Percentiles rank a stretch among this genome's conserved stretches.
Evolutionary conservation across 805 yeast genomes (phyloP).

Genomic region (Jamesozyma piceae): DNA sequence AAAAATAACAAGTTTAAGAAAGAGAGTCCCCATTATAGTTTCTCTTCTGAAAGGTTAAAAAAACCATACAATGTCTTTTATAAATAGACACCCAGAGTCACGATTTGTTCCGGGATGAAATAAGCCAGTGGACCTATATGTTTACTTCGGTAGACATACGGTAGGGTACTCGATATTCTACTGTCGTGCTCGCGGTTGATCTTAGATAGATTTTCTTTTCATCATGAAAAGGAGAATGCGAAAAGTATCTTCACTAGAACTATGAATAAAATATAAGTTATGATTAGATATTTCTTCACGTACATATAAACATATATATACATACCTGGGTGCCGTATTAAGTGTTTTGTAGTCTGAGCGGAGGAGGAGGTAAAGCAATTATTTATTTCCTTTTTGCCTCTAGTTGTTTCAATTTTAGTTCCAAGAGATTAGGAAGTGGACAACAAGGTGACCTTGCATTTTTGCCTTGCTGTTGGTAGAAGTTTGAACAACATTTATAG

Average conservation of each 20-base stretch:
- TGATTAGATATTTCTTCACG: conserved; percentile 19
- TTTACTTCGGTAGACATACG: conserved; percentile 7
- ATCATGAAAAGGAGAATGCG: conserved; percentile 6
- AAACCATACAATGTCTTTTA: conserved; percentile 35
- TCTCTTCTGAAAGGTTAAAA: no score
- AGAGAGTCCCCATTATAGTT: no score
- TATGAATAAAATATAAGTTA: conserved; percentile 18
- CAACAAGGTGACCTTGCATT: conserved; percentile 65
- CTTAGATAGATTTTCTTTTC: conserved; percentile 50
- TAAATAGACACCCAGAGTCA: conserved; percentile 70
- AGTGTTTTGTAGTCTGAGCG: no score
- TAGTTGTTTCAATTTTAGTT: conserved; percentile 13
- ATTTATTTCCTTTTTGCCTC: not conserved
- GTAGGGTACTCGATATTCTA: conserved; percentile 12
- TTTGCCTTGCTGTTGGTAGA: conserved; percentile 51
- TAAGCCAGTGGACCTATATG: conserved; percentile 29
- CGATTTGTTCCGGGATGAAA: conserved; percentile 30
- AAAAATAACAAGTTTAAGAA: no score
- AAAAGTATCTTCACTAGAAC: conserved; percentile 23
- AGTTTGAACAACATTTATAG: conserved; percentile 64
- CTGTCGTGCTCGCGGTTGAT: conserved; percentile 89
- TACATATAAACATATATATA: conserved; percentile 5
- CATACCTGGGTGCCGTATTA: no score
- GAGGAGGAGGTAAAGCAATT: no score
- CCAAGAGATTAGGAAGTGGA: conserved; percentile 44